phyloP scores from a whole-genome alignment of 2,329 filamentous ascomycete species.

The Diaporthe eres region DNA sequence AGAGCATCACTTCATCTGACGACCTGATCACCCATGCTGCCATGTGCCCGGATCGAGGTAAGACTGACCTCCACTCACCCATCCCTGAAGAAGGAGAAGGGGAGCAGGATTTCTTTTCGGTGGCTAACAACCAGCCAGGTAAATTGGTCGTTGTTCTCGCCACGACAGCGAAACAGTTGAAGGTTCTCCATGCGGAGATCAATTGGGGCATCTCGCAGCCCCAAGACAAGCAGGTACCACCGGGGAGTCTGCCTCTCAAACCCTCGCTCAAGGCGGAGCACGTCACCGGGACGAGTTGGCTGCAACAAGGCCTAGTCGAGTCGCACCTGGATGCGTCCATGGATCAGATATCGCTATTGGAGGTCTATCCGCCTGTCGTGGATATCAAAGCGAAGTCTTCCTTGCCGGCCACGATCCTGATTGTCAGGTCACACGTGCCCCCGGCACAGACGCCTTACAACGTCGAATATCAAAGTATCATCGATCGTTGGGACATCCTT shows the following conservation, averaged over 20 bases:
- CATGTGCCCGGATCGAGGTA: conserved; percentile 81
- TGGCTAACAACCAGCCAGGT: conserved; percentile 53
- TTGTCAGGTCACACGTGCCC: conserved; percentile 77
- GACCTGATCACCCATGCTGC: conserved; percentile 86
- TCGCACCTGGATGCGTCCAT: conserved; percentile 64
- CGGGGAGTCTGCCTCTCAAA: conserved; percentile 61
- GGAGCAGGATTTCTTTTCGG: conserved; percentile 14
- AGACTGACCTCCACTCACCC: conserved; percentile 44
- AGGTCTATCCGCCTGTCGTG: conserved; percentile 77
- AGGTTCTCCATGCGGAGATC: conserved; percentile 80
- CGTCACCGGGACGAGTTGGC: conserved; percentile 71
- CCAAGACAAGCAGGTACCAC: conserved; percentile 67
- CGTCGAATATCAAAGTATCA: conserved; percentile 78
- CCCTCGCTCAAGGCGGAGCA: conserved; percentile 69
- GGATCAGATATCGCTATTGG: conserved; percentile 79
- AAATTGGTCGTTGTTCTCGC: conserved; percentile 76
- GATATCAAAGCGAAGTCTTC: conserved; percentile 71
- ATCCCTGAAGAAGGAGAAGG: not conserved
- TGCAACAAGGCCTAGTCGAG: conserved; percentile 61
- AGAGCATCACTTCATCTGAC: conserved; percentile 79
- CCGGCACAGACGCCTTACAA: conserved; percentile 68
- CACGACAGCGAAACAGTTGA: conserved; percentile 79
- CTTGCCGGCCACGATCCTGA: conserved; percentile 75
- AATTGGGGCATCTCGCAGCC: conserved; percentile 77
- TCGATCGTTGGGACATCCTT: conserved; percentile 88